Base-by-base conservation (phyloP, 306 rosid species). In the Parietaria judaica region DNA sequence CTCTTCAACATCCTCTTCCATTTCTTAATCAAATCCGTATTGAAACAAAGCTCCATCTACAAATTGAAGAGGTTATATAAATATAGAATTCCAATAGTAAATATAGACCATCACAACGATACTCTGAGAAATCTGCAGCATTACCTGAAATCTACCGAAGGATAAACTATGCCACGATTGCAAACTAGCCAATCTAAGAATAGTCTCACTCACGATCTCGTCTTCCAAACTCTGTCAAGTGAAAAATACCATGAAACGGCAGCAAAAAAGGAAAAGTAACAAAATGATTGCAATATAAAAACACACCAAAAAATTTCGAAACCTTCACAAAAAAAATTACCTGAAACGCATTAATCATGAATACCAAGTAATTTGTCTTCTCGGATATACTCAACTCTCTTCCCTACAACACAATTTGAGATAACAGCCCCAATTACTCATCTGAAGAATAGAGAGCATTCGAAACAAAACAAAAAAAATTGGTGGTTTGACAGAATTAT, bases 341-440 rank as follows among this genome's bases (percentile, higher is more conserved):
- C 96, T 92, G 96, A 74, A 92, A 92, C 37, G 88, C 87, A 73
- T 92, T 92, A 58, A 92, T 86, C 94, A 92, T 92, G 84, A 92
- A 92, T 70, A 92, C 90, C 70, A 92, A 73, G 81, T 88, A 92
- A 77, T 86, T 88, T 38, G 95, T 86, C 88, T 88, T 92, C 84
- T 88, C 99, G 1, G 95, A 92, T 43, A 88, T 80, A 66, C 81
- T 80, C 59, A 84, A 66, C 57, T 92, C 95, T 66, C 90, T 83
- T 77, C 96, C 99, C 99, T 92, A 52, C 83, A 76, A 56, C 13
- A 46, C 14, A 49, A 56, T 34, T 34, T 4, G 14, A 7, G n/a
- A 36, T 14, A 31, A 34, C 60, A 10, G 60, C 39, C 8, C 11
- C 10, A 53, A 53, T 34, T 36, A 53, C 6, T 53, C 57, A n/a